These are phyloP conservation scores for Vitis riparia DNA, from an alignment of 164 flowering plant species.

Conservation along the genomic window DNA sequence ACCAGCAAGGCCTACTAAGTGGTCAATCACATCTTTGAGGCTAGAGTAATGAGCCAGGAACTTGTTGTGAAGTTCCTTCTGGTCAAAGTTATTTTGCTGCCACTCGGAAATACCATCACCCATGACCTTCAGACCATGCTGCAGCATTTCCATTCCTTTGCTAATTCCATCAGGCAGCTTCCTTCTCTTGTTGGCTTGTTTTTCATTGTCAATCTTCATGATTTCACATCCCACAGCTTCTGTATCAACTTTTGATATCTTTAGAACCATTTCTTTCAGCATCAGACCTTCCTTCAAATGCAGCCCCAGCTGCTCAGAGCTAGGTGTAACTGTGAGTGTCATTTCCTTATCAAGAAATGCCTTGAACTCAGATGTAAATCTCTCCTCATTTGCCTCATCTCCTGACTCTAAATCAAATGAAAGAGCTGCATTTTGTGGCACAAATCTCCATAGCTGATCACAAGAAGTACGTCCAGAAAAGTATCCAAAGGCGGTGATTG, in stretches of 20 bases:
- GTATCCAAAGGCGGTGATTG: slow-evolving; percentile 72
- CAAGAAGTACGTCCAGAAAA: slow-evolving; percentile 82
- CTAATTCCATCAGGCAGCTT: slow-evolving; percentile 71
- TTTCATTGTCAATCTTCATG: slow-evolving; percentile 41
- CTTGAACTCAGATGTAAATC: slow-evolving; percentile 81
- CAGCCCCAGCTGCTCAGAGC: slow-evolving; percentile 43
- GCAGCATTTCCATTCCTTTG: slow-evolving; percentile 70
- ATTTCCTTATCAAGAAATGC: slow-evolving; percentile 80
- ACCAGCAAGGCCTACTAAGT: slow-evolving; percentile 49
- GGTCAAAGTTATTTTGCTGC: slow-evolving; percentile 41
- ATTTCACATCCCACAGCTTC: slow-evolving; percentile 25
- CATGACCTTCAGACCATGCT: slow-evolving; percentile 66
- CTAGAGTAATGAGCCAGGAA: slow-evolving; percentile 49
- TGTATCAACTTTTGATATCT: slow-evolving; percentile 8
- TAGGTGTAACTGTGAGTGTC: slow-evolving; percentile 36
- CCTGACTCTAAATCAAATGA: slow-evolving; percentile 67
- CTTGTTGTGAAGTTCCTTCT: slow-evolving; percentile 50
- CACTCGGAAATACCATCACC: slow-evolving; percentile 60
- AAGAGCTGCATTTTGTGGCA: slow-evolving; percentile 83
- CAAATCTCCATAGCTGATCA: slow-evolving; percentile 84
- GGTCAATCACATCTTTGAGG: slow-evolving; percentile 68
- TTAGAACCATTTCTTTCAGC: slow-evolving; percentile 47
- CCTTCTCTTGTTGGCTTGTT: slow-evolving; percentile 50
- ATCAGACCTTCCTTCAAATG: slow-evolving; percentile 59
- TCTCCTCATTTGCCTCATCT: slow-evolving; percentile 49